Evolutionary conservation across 1,284 basidiomycete genomes (phyloP), one percentile per base, ranked within the genome.

Genomic region (Ustilago curta): DNA sequence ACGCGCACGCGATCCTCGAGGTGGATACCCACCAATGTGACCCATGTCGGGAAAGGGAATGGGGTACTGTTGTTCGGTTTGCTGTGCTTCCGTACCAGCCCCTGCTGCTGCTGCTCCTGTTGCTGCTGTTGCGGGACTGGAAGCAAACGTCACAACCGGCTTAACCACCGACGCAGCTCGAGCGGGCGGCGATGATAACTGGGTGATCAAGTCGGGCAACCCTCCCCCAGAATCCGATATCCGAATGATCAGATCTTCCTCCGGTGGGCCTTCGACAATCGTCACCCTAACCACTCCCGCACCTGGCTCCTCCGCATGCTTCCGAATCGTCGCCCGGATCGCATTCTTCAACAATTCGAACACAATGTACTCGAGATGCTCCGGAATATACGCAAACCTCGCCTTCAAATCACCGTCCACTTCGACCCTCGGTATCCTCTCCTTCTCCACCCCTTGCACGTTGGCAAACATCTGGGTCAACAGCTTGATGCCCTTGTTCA

Each of bases 291-390:
- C 79, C 23, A 58, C 48, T 0, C 65, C 56, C 1, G 44, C 40
- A 1, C 70, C 50, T 25, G 76, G 70, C 51, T 73, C 54, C 3
- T 48, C 59, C 0, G 62, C 56, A 27, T 73, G 64, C 31, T 60
- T 68, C 27, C 70, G 19, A 25, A 82, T 81, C 27, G 83, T 84
- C 3, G 80, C 74, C 32, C 79, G 65, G 53, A 81, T 71, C 52
- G 68, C 93, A 81, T 95, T 94, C 84, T 95, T 95, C 76, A 95
- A 81, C 25, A 96, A 84, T 81, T 96, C 93, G 78, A 95, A 95
- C 14, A 95, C 85, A 64, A 95, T 92, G 82, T 95, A 96, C 49
- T 61, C 94, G 52, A 96, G 87, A 85, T 96, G 94, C 82, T 95
- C 93, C 40, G 90, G 89, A 70, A 96, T 93, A 83, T 95, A 96